phyloP scores from a whole-genome alignment of 1,139 yeast species.

The Suhomyces terraborum region DNA sequence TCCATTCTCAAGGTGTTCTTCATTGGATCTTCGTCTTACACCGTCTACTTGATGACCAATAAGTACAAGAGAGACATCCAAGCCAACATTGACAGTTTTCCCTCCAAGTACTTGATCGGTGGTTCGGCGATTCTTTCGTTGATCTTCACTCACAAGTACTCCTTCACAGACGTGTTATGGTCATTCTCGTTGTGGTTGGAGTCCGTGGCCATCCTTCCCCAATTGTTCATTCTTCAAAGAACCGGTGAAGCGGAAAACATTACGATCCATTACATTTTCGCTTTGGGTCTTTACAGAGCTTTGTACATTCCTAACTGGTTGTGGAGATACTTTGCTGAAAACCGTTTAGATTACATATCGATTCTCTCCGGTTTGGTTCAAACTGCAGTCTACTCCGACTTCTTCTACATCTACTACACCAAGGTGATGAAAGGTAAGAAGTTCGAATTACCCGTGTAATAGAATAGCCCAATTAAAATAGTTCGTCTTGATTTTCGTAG shows the following conservation, averaged over 20 bases:
- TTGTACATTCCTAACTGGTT: conserved; percentile 94
- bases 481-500: conserved; percentile 3
- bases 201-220: conserved; percentile 89
- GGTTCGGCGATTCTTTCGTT: conserved; percentile 64
- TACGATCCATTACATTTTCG: conserved; percentile 90
- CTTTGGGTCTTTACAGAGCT: conserved; percentile 86
- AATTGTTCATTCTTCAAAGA: conserved; percentile 83
- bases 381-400: conserved; percentile 87
- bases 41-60: conserved; percentile 67
- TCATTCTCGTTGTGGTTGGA: conserved; percentile 85
- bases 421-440: conserved; percentile 79
- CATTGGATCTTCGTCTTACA: conserved; percentile 73
- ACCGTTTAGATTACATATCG: conserved; percentile 69
- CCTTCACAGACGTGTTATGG: conserved; percentile 67
- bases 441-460: conserved; percentile 73
- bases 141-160: conserved; percentile 66
- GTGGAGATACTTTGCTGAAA: conserved; percentile 75
- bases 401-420: conserved; percentile 85
- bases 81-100: conserved; percentile 68
- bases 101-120: conserved; percentile 66
- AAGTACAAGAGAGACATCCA: conserved; percentile 60
- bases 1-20: conserved; percentile 79
- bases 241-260: conserved; percentile 87
- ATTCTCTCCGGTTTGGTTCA: conserved; percentile 81
- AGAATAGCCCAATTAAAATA: not conserved